A percentile compares a stretch with the other conserved stretches of the same genome.
phyloP scores from a whole-genome alignment of 495 filamentous ascomycete genomes.

The Collariella sp. region DNA sequence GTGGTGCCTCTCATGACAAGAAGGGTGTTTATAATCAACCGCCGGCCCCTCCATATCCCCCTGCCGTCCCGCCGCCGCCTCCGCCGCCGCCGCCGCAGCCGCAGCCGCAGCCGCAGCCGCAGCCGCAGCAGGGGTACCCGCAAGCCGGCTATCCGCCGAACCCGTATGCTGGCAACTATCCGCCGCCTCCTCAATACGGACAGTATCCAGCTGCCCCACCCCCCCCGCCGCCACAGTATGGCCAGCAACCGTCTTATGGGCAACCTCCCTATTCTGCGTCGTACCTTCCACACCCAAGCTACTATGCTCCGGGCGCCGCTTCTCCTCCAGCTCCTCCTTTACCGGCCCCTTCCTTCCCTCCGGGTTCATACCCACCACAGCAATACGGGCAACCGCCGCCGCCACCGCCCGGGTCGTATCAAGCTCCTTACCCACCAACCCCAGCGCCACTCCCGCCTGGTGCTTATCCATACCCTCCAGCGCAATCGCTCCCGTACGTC shows the following conservation, averaged over 20 bases:
- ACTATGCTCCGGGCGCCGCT: conserved; percentile 20
- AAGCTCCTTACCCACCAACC: conserved; percentile 15
- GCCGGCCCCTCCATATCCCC: conserved; percentile 27
- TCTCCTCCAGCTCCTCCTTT: conserved; percentile 12
- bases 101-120: too few relatives aligned
- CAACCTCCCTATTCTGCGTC: conserved; percentile 22
- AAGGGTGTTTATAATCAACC: conserved; percentile 23
- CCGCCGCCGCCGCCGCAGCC: conserved; percentile 19
- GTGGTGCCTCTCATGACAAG: conserved; percentile 21
- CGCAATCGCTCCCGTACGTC: conserved; percentile 11
- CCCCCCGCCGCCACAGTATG: conserved; percentile 17
- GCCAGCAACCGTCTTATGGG: conserved; percentile 20
- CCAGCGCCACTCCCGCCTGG: conserved; percentile 18
- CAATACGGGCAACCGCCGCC: conserved; percentile 21
- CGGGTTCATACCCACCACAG: conserved; percentile 16
- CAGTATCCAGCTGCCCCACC: conserved; percentile 9
- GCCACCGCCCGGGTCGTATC: conserved; percentile 21
- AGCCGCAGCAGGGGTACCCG: conserved; percentile 17
- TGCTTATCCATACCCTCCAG: conserved; percentile 22
- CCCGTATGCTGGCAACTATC: conserved; percentile 13
- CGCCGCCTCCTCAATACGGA: conserved; percentile 17
- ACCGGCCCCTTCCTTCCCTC: conserved; percentile 14
- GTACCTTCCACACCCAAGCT: conserved; percentile 21
- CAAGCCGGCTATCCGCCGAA: conserved; percentile 18
- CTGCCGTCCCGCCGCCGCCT: conserved; percentile 15